These are phyloP conservation scores for Eucalyptus erythrocorys DNA, from an alignment of 345 rosid genomes.

Conservation along the genomic window DNA sequence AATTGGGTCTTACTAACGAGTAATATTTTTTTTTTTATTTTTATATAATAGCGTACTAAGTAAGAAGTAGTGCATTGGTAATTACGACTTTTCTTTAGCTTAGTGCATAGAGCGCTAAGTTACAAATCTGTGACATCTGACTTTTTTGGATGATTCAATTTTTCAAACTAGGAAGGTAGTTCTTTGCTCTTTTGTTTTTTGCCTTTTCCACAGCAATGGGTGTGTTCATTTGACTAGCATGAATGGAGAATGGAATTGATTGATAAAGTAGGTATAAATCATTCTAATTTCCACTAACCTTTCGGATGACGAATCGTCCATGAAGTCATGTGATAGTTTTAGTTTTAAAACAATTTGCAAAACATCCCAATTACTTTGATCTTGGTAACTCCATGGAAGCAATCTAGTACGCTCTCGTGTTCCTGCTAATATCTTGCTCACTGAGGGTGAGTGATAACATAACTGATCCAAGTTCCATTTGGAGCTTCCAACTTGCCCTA, in stretches of 20 bases:
- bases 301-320: background rate
- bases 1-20: background rate
- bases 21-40: background rate
- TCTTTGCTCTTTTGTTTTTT: background rate
- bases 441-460: background rate
- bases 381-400: background rate
- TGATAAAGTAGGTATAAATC: background rate
- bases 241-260: background rate
- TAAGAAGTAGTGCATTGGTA: background rate
- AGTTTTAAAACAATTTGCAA: background rate
- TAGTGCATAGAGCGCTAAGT: background rate
- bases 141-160: background rate
- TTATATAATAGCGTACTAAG: rapidly evolving
- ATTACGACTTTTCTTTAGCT: background rate
- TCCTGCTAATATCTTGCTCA: background rate
- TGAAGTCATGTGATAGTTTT: background rate
- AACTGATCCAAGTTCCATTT: no score
- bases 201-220: background rate
- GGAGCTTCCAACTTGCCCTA: rapidly evolving
- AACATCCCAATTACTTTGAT: background rate
- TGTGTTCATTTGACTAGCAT: background rate
- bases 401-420: background rate
- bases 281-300: background rate
- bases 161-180: background rate
- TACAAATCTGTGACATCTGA: rapidly evolving